Evolutionary conservation across 352 stramenopile species (phyloP).

Genomic region (Globisporangium rhizosaccharum): DNA sequence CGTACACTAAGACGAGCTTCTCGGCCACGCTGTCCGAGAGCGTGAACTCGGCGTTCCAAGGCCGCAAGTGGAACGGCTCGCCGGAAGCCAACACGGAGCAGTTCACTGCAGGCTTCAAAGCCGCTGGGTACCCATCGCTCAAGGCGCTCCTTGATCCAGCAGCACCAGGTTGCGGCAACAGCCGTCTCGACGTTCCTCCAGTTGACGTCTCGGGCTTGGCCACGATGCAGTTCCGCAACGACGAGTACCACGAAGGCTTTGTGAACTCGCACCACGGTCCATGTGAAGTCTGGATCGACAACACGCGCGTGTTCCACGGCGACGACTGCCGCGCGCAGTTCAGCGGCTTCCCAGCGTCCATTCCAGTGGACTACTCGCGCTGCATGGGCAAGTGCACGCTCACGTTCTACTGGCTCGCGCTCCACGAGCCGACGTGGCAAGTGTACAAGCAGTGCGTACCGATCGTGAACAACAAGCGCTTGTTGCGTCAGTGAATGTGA

Average conservation of each 20-base stretch:
- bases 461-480: constrained; percentile 7
- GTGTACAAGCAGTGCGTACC: constrained; percentile 21
- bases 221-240: constrained; percentile 26
- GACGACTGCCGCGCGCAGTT: constrained; percentile 31
- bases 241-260: constrained; percentile 29
- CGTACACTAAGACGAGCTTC: constrained; percentile 26
- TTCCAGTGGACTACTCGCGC: constrained; percentile 23
- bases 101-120: constrained; percentile 21
- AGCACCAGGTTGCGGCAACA: too few species aligned
- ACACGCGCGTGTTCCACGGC: constrained; percentile 22
- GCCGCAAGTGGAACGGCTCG: constrained; percentile 29
- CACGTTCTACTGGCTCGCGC: constrained; percentile 22
- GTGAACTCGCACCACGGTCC: constrained; percentile 30
- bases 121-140: background rate
- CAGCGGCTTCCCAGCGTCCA: constrained; percentile 13
- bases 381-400: constrained; percentile 19
- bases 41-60: constrained; percentile 21
- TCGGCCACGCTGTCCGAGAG: constrained; percentile 15
- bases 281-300: constrained; percentile 38
- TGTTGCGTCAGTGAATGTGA: constrained; percentile 4
- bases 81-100: constrained; percentile 21
- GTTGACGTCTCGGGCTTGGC: too few species aligned
- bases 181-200: too few species aligned
- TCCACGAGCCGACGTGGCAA: constrained; percentile 19
- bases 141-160: too few species aligned